Evolutionary conservation across 108 stramenopile species (phyloP).

Genomic region (Pseudonitzschia pungens): DNA sequence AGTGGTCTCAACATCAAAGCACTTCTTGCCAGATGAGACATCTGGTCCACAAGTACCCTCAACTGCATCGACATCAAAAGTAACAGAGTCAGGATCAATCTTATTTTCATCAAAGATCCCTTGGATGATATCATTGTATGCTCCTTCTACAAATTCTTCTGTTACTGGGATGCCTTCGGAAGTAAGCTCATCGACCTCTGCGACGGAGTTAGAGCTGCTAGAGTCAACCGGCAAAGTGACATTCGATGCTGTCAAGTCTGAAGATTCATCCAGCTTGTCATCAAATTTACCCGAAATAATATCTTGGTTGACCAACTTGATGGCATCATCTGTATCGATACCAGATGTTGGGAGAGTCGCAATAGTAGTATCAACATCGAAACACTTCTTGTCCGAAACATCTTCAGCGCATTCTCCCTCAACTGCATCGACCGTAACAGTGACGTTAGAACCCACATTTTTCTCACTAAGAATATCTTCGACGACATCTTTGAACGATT

Average conservation of each 20-base stretch:
- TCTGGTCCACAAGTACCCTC: not conserved
- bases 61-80: not conserved
- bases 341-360: not conserved
- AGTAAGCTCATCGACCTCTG: not conserved
- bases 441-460: not conserved
- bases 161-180: not conserved
- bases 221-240: not conserved
- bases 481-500: not conserved
- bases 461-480: not conserved
- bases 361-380: not conserved
- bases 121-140: not conserved
- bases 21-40: not conserved
- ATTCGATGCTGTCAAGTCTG: not conserved
- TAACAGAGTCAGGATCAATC: not conserved
- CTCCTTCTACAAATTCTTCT: not conserved
- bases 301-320: not conserved
- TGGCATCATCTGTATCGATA: not conserved
- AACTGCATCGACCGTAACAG: not conserved
- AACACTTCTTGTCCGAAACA: not conserved
- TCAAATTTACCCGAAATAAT: not conserved
- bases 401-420: not conserved
- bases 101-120: not conserved
- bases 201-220: not conserved
- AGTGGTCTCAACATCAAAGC: not conserved
- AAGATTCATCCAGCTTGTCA: not conserved